A percentile compares a stretch with the other conserved stretches of the same genome.
Conservation (phyloP, 2,329 filamentous ascomycete species). For the Purpureocillium lavendulum region DNA sequence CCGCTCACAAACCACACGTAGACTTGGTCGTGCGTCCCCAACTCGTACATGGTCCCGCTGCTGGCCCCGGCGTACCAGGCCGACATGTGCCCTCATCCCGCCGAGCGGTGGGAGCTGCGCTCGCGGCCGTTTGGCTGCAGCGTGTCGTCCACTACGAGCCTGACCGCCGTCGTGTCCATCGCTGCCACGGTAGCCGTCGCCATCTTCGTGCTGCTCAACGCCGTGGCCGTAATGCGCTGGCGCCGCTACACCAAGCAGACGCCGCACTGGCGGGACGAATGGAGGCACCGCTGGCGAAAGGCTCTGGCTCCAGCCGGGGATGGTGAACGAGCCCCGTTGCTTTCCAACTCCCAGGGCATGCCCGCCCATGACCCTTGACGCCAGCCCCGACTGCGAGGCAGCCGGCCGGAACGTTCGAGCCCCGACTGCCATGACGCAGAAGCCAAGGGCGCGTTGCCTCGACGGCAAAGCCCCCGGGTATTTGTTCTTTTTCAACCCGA, state of each 20-base stretch:
- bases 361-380: neutral
- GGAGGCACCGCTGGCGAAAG: constrained; percentile 9
- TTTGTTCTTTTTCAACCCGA: constrained; percentile 50
- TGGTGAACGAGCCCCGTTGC: constrained; percentile 21
- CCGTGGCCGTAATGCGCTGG: constrained; percentile 9
- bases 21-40: constrained; percentile 48
- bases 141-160: constrained; percentile 24
- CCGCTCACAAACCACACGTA: constrained; percentile 19
- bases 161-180: constrained; percentile 19
- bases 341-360: constrained; percentile 8
- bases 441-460: neutral
- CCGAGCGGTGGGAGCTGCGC: constrained; percentile 29
- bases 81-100: constrained; percentile 43
- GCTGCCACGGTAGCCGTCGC: constrained; percentile 18
- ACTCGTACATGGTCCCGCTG: constrained; percentile 32
- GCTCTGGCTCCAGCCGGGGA: constrained; percentile 5
- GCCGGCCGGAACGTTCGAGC: too few species aligned
- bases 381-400: neutral
- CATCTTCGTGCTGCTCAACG: constrained; percentile 11
- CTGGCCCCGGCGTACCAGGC: constrained; percentile 42
- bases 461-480: too few species aligned
- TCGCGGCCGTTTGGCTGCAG: constrained; percentile 25
- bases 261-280: constrained; percentile 11
- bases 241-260: constrained; percentile 12
- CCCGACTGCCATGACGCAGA: too few species aligned